These are phyloP conservation scores for Tirmania nivea DNA, from an alignment of 495 filamentous ascomycete species.

Conservation along the genomic window DNA sequence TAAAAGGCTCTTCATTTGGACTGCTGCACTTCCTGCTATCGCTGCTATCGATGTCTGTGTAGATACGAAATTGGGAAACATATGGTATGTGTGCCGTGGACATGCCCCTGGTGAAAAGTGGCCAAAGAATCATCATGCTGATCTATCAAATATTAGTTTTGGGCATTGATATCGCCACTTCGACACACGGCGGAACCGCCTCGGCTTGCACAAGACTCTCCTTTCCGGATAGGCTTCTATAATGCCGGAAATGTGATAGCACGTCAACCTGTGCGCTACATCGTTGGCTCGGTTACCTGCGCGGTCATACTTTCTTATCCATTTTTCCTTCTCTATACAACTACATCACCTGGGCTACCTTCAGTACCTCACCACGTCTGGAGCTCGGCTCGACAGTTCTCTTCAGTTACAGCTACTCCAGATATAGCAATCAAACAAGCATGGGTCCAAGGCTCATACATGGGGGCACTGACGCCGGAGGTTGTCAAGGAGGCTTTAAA, in stretches of 20 bases:
- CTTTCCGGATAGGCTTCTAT: slow-evolving; percentile 36
- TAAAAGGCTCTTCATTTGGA: too few relatives aligned
- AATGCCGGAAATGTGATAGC: slow-evolving; percentile 41
- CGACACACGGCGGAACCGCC: slow-evolving; percentile 38
- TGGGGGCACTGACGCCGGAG: slow-evolving; percentile 40
- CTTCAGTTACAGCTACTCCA: slow-evolving; percentile 15
- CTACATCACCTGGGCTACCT: slow-evolving; percentile 35
- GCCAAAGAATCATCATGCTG: background rate
- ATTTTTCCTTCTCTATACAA: slow-evolving; percentile 42
- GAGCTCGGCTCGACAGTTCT: slow-evolving; percentile 44
- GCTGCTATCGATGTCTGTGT: too few relatives aligned
- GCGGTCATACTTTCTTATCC: slow-evolving; percentile 43
- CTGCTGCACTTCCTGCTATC: too few relatives aligned
- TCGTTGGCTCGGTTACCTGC: slow-evolving; percentile 40
- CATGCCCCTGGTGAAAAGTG: too few relatives aligned
- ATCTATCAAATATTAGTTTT: slow-evolving; percentile 14
- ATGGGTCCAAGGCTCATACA: slow-evolving; percentile 36
- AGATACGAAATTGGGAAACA: too few relatives aligned
- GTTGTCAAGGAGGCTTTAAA: slow-evolving; percentile 38
- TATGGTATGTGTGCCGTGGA: too few relatives aligned
- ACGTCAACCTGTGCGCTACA: slow-evolving; percentile 41
- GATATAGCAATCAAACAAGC: slow-evolving; percentile 31
- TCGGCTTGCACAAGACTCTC: slow-evolving; percentile 34
- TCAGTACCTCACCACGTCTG: slow-evolving; percentile 54
- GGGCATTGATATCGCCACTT: slow-evolving; percentile 20